Percentiles rank a stretch among this genome's conserved stretches.
phyloP scores from a whole-genome alignment of 192 early-diverging fungal species.

The Coemansia sp. region DNA sequence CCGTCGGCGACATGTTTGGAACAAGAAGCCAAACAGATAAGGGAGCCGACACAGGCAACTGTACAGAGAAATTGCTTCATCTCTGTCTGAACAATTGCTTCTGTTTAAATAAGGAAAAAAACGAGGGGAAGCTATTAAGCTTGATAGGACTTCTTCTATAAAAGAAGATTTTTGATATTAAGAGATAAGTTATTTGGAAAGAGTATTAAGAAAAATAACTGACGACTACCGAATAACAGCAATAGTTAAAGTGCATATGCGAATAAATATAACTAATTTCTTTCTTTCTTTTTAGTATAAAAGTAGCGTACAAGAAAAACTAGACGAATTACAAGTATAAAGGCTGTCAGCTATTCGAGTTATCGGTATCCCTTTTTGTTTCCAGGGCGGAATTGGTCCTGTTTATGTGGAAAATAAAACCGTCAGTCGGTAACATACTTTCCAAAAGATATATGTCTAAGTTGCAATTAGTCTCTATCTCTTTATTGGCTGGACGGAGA shows the following conservation, averaged over 20 bases:
- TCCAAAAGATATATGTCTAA: background rate
- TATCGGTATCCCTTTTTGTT: background rate
- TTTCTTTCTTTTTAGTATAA: background rate
- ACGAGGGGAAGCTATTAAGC: too few relatives aligned
- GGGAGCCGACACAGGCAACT: constrained; percentile 18
- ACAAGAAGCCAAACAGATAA: constrained; percentile 9
- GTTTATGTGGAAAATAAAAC: background rate
- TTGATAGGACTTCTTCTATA: too few relatives aligned
- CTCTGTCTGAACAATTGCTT: constrained; percentile 1
- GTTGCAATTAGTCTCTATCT: background rate
- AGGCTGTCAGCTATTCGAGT: background rate
- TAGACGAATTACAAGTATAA: background rate
- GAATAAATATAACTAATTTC: too few relatives aligned
- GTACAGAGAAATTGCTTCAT: constrained; percentile 27
- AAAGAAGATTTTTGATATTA: too few relatives aligned
- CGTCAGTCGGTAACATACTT: background rate
- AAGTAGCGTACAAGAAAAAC: background rate
- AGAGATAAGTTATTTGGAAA: too few relatives aligned
- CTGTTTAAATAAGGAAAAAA: too few relatives aligned
- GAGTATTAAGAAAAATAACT: too few relatives aligned
- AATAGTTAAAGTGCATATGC: too few relatives aligned
- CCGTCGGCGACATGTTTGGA: constrained; percentile 32
- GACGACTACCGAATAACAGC: too few relatives aligned
- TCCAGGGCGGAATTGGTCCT: background rate
- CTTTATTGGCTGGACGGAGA: background rate